A percentile compares a stretch with the other conserved stretches of the same genome.
These are phyloP conservation scores for Leccinum arenicola DNA, from an alignment of 768 basidiomycete genomes.

Conservation along the genomic window DNA sequence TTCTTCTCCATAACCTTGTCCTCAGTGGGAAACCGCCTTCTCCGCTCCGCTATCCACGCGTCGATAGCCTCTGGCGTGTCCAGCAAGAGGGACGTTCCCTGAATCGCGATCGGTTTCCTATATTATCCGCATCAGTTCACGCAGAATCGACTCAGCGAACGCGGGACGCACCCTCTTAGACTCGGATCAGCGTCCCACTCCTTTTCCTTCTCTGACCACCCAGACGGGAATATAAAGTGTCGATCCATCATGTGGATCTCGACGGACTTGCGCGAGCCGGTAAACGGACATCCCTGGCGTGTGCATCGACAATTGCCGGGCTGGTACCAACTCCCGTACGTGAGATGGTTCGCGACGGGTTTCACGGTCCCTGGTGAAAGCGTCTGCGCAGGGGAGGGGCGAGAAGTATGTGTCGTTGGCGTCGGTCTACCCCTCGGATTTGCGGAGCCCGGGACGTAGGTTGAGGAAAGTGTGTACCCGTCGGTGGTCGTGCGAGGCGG, in stretches of 20 bases:
- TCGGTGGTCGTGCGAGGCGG: constrained; percentile 28
- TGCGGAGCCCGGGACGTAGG: constrained; percentile 29
- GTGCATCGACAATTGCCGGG: constrained; percentile 60
- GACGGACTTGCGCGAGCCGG: constrained; percentile 66
- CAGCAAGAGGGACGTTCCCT: constrained; percentile 74
- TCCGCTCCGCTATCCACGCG: constrained; percentile 88
- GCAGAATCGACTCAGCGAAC: neutral
- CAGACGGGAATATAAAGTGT: constrained; percentile 79
- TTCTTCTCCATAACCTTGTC: constrained; percentile 76
- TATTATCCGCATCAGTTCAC: constrained; percentile 2
- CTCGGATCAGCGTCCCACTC: constrained; percentile 85
- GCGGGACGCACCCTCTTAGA: constrained; percentile 62
- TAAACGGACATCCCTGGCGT: constrained; percentile 62
- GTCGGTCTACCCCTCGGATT: neutral
- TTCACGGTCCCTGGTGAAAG: constrained; percentile 6
- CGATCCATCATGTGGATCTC: constrained; percentile 87
- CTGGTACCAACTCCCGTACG: constrained; percentile 53
- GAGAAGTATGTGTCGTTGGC: neutral
- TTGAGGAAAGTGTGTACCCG: constrained; percentile 40
- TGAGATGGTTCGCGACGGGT: constrained; percentile 18
- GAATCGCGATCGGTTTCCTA: constrained; percentile 72
- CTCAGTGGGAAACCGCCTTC: constrained; percentile 77
- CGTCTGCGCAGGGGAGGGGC: constrained; percentile 1
- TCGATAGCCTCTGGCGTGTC: constrained; percentile 80
- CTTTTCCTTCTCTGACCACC: constrained; percentile 57